Evolutionary conservation across 345 rosid genomes (phyloP).

Genomic region (Eucalyptus brandiana): DNA sequence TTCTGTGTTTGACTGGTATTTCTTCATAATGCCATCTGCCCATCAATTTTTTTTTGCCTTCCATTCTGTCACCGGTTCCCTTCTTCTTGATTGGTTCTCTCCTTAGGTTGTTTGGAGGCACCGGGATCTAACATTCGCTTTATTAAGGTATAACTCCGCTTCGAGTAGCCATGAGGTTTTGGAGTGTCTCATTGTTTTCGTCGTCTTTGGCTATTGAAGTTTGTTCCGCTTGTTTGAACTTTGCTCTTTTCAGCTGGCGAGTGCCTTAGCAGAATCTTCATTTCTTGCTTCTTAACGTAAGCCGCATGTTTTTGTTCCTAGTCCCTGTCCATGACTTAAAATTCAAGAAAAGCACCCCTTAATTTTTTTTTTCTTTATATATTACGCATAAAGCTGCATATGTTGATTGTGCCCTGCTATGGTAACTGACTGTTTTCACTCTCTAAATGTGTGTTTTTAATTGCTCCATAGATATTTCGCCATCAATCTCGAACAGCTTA

Average conservation of each 20-base stretch:
- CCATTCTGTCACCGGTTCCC: background rate
- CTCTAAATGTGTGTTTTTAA: background rate
- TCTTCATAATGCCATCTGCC: background rate
- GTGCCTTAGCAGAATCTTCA: background rate
- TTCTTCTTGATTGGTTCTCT: background rate
- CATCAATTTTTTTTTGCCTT: background rate
- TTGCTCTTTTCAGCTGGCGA: background rate
- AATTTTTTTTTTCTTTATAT: background rate
- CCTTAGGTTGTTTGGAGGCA: background rate
- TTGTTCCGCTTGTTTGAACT: background rate
- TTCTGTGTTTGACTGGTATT: background rate
- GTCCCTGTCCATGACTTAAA: conserved; percentile 9
- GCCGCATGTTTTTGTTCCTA: background rate
- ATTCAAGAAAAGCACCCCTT: conserved; percentile 23
- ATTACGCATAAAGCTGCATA: background rate
- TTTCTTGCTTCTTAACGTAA: background rate
- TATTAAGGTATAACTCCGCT: background rate
- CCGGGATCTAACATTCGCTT: background rate
- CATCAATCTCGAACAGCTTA: background rate
- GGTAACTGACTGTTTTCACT: background rate
- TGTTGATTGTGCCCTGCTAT: background rate
- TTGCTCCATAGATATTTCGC: background rate
- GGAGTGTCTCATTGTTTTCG: background rate
- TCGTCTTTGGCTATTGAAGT: background rate
- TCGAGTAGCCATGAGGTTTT: background rate